phyloP scores from a whole-genome alignment of 1,139 yeast genomes.

The Lodderomyces theae region DNA sequence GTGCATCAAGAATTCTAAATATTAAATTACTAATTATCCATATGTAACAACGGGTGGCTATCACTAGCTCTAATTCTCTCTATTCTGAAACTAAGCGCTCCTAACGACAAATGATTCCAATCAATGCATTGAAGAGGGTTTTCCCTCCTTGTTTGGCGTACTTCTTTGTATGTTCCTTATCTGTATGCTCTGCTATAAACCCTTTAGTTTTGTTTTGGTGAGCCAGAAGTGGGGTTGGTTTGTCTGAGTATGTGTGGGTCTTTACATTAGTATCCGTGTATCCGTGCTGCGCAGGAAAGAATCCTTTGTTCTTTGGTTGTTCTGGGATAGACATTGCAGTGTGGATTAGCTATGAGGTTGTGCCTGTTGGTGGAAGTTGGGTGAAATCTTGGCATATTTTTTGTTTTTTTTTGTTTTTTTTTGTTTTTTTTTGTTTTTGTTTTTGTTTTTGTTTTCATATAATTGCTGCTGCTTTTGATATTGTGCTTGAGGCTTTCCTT shows the following conservation, averaged over 20 bases:
- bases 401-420: not conserved
- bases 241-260: constrained; percentile 33
- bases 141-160: constrained; percentile 27
- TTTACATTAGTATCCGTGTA: constrained; percentile 29
- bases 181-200: constrained; percentile 30
- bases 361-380: not conserved
- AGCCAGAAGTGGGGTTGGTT: constrained; percentile 35
- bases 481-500: too few species aligned
- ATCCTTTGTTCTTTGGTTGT: constrained; percentile 28
- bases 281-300: constrained; percentile 32
- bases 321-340: constrained; percentile 23
- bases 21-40: not conserved
- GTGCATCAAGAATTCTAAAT: not conserved
- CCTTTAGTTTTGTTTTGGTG: constrained; percentile 26
- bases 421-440: too few species aligned
- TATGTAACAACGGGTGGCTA: not conserved
- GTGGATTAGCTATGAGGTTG: not conserved
- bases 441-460: too few species aligned
- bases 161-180: constrained; percentile 38
- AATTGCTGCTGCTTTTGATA: too few species aligned
- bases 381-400: not conserved
- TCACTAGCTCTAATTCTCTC: not conserved
- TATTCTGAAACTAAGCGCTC: not conserved
- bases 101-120: constrained; percentile 20
- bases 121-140: constrained; percentile 21